Percentiles rank a stretch among this genome's conserved stretches.
phyloP scores from a whole-genome alignment of 2,329 filamentous ascomycete genomes.

The Calonectria leucothoes region DNA sequence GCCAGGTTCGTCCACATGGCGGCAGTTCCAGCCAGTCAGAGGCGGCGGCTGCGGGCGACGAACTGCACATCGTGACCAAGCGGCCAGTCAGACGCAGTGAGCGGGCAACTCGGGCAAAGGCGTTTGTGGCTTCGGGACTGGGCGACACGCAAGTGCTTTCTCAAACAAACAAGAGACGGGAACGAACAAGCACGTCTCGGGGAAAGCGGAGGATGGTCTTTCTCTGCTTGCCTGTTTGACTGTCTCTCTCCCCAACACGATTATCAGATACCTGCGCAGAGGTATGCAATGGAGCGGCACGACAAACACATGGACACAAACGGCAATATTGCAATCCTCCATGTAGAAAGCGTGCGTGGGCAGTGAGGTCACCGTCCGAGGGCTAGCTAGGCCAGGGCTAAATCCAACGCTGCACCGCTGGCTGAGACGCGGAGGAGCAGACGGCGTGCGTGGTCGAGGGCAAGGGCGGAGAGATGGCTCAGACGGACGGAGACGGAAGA shows the following conservation, averaged over 20 bases:
- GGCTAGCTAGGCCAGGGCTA: background rate
- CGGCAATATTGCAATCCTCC: conserved; percentile 1
- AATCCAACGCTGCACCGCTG: conserved; percentile 17
- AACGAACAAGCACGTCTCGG: background rate
- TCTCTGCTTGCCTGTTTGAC: background rate
- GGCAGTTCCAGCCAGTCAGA: conserved; percentile 4
- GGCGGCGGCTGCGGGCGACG: background rate
- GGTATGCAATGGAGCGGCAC: background rate
- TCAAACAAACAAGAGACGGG: background rate
- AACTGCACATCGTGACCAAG: background rate
- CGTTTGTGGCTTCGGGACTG: background rate
- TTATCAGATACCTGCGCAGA: background rate
- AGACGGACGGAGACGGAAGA: conserved; percentile 1
- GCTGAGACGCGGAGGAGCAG: conserved; percentile 8
- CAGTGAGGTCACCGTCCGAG: background rate
- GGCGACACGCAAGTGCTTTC: background rate
- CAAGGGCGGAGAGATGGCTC: conserved; percentile 5
- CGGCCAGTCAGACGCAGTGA: conserved; percentile 12
- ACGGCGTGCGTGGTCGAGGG: conserved; percentile 1
- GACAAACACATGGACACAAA: background rate
- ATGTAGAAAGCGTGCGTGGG: background rate
- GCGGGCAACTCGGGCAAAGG: background rate
- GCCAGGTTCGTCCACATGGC: background rate
- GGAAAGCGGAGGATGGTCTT: background rate
- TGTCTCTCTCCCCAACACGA: background rate